Percentiles rank a stretch among this genome's conserved stretches.
Conservation (phyloP, 2,329 filamentous ascomycete species). For the Colletotrichum gloeosporioides region DNA sequence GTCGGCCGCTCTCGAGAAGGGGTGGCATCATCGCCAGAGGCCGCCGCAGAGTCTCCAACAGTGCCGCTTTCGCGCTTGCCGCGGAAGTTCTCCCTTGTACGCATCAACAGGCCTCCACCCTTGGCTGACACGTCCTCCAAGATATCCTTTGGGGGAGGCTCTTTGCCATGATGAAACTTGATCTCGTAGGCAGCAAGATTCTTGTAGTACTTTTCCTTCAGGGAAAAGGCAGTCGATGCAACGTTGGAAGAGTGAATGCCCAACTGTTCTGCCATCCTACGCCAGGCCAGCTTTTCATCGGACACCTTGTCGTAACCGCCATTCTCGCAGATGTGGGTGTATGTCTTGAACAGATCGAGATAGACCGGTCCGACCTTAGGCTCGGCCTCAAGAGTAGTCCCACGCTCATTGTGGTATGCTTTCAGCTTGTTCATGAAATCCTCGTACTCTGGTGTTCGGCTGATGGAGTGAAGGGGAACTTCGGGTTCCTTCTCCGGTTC, state of each 20-base stretch:
- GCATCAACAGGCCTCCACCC: slow-evolving; percentile 77
- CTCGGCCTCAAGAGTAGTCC: slow-evolving; percentile 79
- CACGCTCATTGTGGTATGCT: slow-evolving; percentile 79
- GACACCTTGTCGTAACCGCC: slow-evolving; percentile 89
- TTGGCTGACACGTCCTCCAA: slow-evolving; percentile 88
- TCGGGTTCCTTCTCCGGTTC: slow-evolving; percentile 24
- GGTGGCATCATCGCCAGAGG: slow-evolving; percentile 43
- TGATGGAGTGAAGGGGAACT: slow-evolving; percentile 49
- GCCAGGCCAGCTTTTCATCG: slow-evolving; percentile 85
- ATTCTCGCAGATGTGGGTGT: slow-evolving; percentile 75
- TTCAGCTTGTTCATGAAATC: slow-evolving; percentile 78
- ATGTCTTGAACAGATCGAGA: slow-evolving; percentile 80
- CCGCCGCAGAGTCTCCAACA: slow-evolving; percentile 15
- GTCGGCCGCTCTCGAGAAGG: slow-evolving; percentile 58
- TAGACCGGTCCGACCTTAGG: slow-evolving; percentile 80
- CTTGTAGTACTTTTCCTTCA: slow-evolving; percentile 91
- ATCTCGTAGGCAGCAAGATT: slow-evolving; percentile 90
- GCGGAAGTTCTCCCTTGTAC: slow-evolving; percentile 79
- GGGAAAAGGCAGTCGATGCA: slow-evolving; percentile 81
- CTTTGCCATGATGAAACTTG: slow-evolving; percentile 74
- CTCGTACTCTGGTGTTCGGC: slow-evolving; percentile 73
- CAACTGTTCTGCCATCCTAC: slow-evolving; percentile 78
- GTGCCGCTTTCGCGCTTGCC: slow-evolving; percentile 45
- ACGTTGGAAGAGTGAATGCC: slow-evolving; percentile 77
- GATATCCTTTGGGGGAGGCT: slow-evolving; percentile 87